A percentile compares a stretch with the other conserved stretches of the same genome.
phyloP scores from a whole-genome alignment of 768 basidiomycete species.

The Pisolithus tinctorius region DNA sequence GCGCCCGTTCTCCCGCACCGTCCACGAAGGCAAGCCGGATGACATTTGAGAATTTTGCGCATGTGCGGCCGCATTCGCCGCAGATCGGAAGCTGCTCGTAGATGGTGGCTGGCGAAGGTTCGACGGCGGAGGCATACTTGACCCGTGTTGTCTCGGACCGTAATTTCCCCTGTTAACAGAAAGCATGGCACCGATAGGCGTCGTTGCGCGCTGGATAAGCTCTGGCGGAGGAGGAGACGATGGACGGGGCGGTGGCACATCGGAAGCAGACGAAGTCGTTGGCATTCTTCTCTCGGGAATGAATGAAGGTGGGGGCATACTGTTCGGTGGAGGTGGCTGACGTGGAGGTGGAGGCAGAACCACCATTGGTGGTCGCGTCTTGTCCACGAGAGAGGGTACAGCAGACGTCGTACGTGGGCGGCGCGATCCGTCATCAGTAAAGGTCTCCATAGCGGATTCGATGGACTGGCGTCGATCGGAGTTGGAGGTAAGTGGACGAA shows the following conservation, averaged over 20 bases:
- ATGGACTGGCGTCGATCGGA: constrained; percentile 66
- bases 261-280: constrained; percentile 39
- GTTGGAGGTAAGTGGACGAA: constrained; percentile 44
- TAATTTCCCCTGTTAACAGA: constrained; percentile 45
- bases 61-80: constrained; percentile 51
- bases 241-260: constrained; percentile 76
- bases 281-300: constrained; percentile 62
- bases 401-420: constrained; percentile 63
- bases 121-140: constrained; percentile 64
- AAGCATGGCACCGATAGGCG: constrained; percentile 65
- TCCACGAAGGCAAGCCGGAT: constrained; percentile 41
- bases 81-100: constrained; percentile 78
- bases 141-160: constrained; percentile 55
- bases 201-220: constrained; percentile 87
- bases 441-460: constrained; percentile 58
- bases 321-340: constrained; percentile 62
- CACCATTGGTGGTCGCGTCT: constrained; percentile 82
- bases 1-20: constrained; percentile 45
- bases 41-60: constrained; percentile 39
- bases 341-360: constrained; percentile 73
- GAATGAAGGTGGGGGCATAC: constrained; percentile 70
- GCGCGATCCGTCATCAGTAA: constrained; percentile 37
- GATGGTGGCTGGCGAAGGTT: constrained; percentile 68
- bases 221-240: constrained; percentile 91
- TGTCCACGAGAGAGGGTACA: constrained; percentile 53